Percentiles rank a stretch among this genome's conserved stretches.
Evolutionary conservation across 108 stramenopile species (phyloP).

Genomic region (Cylindrotheca fusiformis): DNA sequence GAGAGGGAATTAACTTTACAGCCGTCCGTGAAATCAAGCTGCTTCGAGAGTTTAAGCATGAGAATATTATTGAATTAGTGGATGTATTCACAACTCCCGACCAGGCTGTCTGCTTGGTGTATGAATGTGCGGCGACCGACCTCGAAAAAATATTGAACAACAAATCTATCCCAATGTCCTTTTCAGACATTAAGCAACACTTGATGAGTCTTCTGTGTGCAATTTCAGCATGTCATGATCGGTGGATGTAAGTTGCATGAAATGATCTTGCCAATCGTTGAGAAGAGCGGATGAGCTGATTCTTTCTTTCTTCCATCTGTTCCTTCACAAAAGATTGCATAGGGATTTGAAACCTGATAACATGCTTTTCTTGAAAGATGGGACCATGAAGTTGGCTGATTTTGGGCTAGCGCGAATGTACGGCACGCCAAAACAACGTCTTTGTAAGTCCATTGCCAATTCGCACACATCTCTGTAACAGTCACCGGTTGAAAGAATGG

Average conservation of each 20-base stretch:
- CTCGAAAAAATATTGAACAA: constrained; percentile 86
- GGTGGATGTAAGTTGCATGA: too few species aligned
- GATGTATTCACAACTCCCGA: constrained; percentile 88
- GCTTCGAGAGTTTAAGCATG: constrained; percentile 89
- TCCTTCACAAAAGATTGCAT: too few species aligned
- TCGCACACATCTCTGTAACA: too few species aligned
- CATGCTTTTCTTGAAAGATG: constrained; percentile 55
- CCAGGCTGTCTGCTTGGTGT: constrained; percentile 83
- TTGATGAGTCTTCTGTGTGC: constrained; percentile 65
- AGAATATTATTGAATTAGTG: constrained; percentile 88
- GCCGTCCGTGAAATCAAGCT: constrained; percentile 95
- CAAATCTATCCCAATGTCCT: constrained; percentile 68
- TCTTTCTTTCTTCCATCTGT: too few species aligned
- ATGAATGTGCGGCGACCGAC: constrained; percentile 90
- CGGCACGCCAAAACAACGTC: constrained; percentile 79
- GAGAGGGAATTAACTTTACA: constrained; percentile 93
- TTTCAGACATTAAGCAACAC: constrained; percentile 88
- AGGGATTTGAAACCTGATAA: constrained; percentile 88
- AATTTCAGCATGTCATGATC: constrained; percentile 81
- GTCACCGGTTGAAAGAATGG: too few species aligned
- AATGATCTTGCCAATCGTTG: too few species aligned
- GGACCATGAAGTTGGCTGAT: constrained; percentile 89
- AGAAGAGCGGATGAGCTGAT: too few species aligned
- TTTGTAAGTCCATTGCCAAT: constrained; percentile 35
- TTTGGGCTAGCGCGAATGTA: constrained; percentile 87